A percentile compares a stretch with the other conserved stretches of the same genome.
These are phyloP conservation scores for Talaromyces liani DNA, from an alignment of 495 filamentous ascomycete species.

Conservation along the genomic window DNA sequence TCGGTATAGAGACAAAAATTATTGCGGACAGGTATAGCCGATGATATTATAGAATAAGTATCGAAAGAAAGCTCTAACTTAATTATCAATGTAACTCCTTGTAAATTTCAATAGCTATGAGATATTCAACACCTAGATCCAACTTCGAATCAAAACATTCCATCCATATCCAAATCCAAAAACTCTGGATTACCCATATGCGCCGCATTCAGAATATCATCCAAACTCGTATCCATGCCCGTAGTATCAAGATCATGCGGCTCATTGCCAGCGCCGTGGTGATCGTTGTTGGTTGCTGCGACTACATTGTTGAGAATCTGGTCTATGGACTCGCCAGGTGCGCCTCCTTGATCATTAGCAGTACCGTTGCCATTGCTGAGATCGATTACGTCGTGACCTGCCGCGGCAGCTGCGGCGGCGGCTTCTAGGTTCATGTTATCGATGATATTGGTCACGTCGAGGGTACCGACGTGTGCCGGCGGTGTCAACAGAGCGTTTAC, in stretches of 20 bases:
- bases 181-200: constrained; percentile 45
- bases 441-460: constrained; percentile 36
- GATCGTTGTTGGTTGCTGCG: constrained; percentile 21
- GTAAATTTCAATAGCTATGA: background rate
- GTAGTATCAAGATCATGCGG: constrained; percentile 12
- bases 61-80: too few relatives aligned
- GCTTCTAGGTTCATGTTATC: constrained; percentile 30
- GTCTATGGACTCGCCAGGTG: constrained; percentile 33
- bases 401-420: constrained; percentile 16
- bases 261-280: background rate
- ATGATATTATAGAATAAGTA: background rate
- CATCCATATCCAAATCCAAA: constrained; percentile 43
- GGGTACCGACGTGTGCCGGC: constrained; percentile 31
- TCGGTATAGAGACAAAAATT: background rate
- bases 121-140: too few relatives aligned
- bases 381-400: constrained; percentile 24
- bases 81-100: background rate
- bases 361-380: constrained; percentile 10
- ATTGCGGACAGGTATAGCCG: background rate
- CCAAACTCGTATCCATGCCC: constrained; percentile 35
- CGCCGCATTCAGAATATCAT: constrained; percentile 40
- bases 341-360: background rate
- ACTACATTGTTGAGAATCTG: constrained; percentile 41
- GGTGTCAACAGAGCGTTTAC: constrained; percentile 55
- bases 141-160: constrained; percentile 23